A percentile compares a stretch with the other conserved stretches of the same genome.
phyloP scores from a whole-genome alignment of 345 rosid species.

The Microcos paniculata region DNA sequence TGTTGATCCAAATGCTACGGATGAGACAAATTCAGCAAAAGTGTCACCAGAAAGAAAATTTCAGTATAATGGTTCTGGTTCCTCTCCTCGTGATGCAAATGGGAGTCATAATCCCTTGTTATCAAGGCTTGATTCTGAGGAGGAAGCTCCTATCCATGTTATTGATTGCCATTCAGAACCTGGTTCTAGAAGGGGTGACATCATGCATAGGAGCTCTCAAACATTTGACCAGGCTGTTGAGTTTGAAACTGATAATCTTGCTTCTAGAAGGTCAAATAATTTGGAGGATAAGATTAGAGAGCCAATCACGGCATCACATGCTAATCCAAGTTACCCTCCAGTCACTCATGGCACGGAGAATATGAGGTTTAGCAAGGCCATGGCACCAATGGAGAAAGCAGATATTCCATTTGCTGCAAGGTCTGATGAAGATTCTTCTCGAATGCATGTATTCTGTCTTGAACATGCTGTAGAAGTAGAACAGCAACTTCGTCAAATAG shows the following conservation, averaged over 20 bases:
- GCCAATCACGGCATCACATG: constrained; percentile 21
- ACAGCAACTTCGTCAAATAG: constrained; percentile 69
- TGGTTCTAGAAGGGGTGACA: constrained; percentile 25
- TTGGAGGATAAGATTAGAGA: constrained; percentile 28
- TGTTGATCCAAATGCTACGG: constrained; percentile 36
- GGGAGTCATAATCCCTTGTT: constrained; percentile 16
- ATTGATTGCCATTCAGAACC: constrained; percentile 29
- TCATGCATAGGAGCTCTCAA: constrained; percentile 32
- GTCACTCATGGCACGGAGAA: constrained; percentile 33
- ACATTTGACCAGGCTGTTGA: constrained; percentile 18
- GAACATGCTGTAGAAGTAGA: constrained; percentile 96
- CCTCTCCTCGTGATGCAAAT: constrained; percentile 24
- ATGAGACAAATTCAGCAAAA: constrained; percentile 28
- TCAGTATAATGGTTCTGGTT: constrained; percentile 21
- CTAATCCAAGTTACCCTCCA: constrained; percentile 30
- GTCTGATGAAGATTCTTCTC: constrained; percentile 76
- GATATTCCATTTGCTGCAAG: constrained; percentile 39
- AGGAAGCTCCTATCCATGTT: constrained; percentile 31
- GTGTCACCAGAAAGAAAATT: constrained; percentile 27
- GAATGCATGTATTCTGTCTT: constrained; percentile 89
- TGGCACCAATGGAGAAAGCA: constrained; percentile 28
- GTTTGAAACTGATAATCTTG: constrained; percentile 33
- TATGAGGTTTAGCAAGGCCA: constrained; percentile 28
- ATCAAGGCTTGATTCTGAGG: constrained; percentile 23
- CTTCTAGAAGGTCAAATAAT: constrained; percentile 30